phyloP scores from a whole-genome alignment of 208 protist species.

The Leishmania turanica region DNA sequence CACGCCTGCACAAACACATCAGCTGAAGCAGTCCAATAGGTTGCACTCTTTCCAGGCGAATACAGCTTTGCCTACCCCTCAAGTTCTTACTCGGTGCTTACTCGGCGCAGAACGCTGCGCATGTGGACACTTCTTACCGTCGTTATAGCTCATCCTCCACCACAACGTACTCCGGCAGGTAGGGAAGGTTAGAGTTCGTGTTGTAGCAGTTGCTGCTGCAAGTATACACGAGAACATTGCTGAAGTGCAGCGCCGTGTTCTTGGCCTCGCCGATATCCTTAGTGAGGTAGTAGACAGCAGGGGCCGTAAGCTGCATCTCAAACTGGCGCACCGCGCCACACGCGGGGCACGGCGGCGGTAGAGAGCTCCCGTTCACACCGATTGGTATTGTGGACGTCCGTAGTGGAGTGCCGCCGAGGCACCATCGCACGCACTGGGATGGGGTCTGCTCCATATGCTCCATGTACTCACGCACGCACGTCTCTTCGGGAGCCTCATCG shows the following conservation, averaged over 20 bases:
- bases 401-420: constrained; percentile 63
- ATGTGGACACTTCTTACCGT: neutral
- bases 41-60: neutral
- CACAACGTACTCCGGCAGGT: constrained; percentile 66
- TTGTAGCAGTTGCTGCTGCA: constrained; percentile 75
- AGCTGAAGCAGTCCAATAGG: neutral
- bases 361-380: constrained; percentile 10
- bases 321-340: constrained; percentile 66
- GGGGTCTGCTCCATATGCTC: constrained; percentile 63
- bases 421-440: constrained; percentile 89
- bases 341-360: constrained; percentile 49
- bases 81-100: neutral
- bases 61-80: neutral
- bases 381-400: constrained; percentile 42
- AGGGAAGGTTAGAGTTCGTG: constrained; percentile 34
- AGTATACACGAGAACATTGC: constrained; percentile 82
- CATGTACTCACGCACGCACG: constrained; percentile 77
- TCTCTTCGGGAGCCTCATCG: constrained; percentile 68
- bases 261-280: constrained; percentile 55
- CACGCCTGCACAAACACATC: neutral
- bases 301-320: constrained; percentile 86
- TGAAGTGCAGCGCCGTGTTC: constrained; percentile 76
- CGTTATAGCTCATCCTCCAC: constrained; percentile 81
- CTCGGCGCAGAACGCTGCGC: neutral
- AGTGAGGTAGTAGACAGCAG: constrained; percentile 82